Evolutionary conservation across 2,329 filamentous ascomycete genomes (phyloP), one percentile per base, ranked within the genome.

Genomic region (Xylariaceae sp.): DNA sequence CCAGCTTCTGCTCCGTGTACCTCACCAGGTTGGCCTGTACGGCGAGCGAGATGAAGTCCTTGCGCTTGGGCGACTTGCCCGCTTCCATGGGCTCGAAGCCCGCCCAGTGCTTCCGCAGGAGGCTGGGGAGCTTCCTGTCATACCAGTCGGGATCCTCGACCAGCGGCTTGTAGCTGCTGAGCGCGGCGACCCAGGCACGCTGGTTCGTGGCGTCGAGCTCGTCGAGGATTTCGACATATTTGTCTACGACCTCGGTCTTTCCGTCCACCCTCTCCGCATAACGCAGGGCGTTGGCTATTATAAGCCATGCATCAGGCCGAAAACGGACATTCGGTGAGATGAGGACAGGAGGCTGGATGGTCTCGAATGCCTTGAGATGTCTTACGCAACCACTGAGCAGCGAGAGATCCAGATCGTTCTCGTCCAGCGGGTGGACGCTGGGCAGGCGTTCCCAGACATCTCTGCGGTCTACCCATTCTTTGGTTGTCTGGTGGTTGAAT

Each of bases 81-180:
- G 55, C 48, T 32, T 57, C 57, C 57, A 60, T 60, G 15, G 57
- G 57, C 41, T 60, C 57, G 34, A 50, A 59, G 34, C 50, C 51
- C 5, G 56, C 46, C 57, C 57, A 60, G 35, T 59, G 56, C 33
- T 51, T 55, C 21, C 44, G 43, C 15, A 54, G 46, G 13, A 57
- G 47, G 2, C 29, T 46, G 3, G 55, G 55, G 1, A 57, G 52
- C 27, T 55, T 51, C 5, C 39, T 40, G 2, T 60, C 53, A 34
- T 51, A 54, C 57, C 57, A 60, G 27, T 59, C 50, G 3, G 56
- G 54, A 33, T 60, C 57, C 32, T 60, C 57, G 29, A 57, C 56
- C 1, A 60, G 45, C 8, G 56, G 56, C 24, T 54, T 55, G 31
- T 59, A 53, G 21, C 44, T 48, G 21, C 54, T 44, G 2, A 60